Conservation (phyloP, 495 filamentous ascomycete species). For the Cryomyces antarcticus region DNA sequence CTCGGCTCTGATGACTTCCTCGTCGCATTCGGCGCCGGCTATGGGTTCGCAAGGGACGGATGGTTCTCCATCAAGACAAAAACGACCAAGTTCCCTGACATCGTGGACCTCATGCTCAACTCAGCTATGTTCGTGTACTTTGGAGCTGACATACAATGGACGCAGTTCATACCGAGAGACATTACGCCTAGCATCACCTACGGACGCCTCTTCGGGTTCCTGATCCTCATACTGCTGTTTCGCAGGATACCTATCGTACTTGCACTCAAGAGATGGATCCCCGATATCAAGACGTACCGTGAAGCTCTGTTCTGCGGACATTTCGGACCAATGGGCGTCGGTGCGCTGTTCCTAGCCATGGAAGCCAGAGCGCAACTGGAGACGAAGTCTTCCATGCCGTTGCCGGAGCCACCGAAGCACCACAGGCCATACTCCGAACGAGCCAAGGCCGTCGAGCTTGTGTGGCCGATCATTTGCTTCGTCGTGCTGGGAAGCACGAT, state of each 20-base stretch:
- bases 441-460: constrained; percentile 17
- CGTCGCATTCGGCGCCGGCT: constrained; percentile 28
- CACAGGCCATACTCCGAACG: constrained; percentile 5
- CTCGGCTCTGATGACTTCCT: constrained; percentile 31
- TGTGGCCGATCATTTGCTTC: constrained; percentile 30
- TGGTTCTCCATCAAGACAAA: constrained; percentile 26
- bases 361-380: constrained; percentile 28
- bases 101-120: constrained; percentile 29
- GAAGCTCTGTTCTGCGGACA: constrained; percentile 32
- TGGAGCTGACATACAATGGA: constrained; percentile 28
- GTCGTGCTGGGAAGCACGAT: constrained; percentile 27
- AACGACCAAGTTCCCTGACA: constrained; percentile 19
- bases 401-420: constrained; percentile 17
- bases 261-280: constrained; percentile 21
- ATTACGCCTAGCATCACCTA: constrained; percentile 18
- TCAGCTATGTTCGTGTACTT: constrained; percentile 29
- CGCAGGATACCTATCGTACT: constrained; percentile 27
- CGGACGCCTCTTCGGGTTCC: constrained; percentile 18
- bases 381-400: constrained; percentile 16
- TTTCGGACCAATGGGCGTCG: constrained; percentile 32
- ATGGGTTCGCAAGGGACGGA: constrained; percentile 27
- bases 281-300: constrained; percentile 22
- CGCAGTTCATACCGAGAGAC: constrained; percentile 15
- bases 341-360: constrained; percentile 29
- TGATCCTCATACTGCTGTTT: constrained; percentile 25